Conservation (phyloP, 768 basidiomycete genomes). For the Lactarius hatsudake region DNA sequence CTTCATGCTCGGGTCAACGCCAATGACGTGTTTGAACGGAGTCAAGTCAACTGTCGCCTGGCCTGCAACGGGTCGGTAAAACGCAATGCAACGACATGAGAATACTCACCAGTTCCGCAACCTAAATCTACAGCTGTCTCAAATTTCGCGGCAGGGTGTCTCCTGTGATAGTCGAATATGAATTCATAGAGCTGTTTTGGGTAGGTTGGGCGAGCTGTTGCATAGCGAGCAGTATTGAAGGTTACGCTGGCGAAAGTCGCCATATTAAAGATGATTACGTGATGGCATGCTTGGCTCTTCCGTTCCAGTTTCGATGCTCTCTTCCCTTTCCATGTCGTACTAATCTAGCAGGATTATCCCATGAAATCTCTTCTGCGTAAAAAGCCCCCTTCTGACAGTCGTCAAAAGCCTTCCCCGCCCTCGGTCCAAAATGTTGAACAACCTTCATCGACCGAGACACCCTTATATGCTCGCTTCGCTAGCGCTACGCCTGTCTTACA, state of each 20-base stretch:
- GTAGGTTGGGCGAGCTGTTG: conserved; percentile 70
- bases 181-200: conserved; percentile 62
- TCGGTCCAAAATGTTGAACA: conserved; percentile 9
- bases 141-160: conserved; percentile 40
- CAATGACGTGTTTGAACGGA: conserved; percentile 58
- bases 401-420: conserved; percentile 8
- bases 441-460: conserved; percentile 22
- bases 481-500: conserved; percentile 19
- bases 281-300: not conserved
- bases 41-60: conserved; percentile 62
- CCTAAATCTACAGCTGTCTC: conserved; percentile 70
- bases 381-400: conserved; percentile 11
- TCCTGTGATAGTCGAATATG: conserved; percentile 57
- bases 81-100: not conserved
- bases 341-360: conserved; percentile 8
- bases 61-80: conserved; percentile 40
- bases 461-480: conserved; percentile 34
- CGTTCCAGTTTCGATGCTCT: not conserved
- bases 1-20: conserved; percentile 67
- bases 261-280: conserved; percentile 52
- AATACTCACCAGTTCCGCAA: conserved; percentile 71
- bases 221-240: conserved; percentile 68
- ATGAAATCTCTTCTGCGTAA: conserved; percentile 27
- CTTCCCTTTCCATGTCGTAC: conserved; percentile 8
- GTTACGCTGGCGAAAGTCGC: conserved; percentile 69